Conservation (phyloP, 1,139 yeast genomes). For the Scheffersomyces segobiensis region DNA sequence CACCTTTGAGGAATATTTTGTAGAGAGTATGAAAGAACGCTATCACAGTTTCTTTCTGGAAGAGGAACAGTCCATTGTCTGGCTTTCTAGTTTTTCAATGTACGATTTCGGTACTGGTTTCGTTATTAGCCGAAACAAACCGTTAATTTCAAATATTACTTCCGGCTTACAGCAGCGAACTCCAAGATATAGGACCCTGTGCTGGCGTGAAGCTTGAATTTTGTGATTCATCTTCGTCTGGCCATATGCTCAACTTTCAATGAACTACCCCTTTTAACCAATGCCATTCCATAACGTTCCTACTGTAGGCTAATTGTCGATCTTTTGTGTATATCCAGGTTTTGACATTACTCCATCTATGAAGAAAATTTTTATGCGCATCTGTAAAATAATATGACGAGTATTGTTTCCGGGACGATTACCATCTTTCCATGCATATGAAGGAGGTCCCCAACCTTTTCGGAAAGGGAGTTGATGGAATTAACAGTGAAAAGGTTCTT, state of each 20-base stretch:
- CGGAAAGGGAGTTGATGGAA: background rate
- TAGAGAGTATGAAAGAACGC: background rate
- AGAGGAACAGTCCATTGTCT: background rate
- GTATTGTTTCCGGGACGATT: background rate
- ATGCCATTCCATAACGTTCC: background rate
- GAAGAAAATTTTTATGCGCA: background rate
- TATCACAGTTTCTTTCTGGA: background rate
- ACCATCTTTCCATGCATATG: background rate
- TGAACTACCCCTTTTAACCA: too few species aligned
- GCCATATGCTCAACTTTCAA: too few species aligned
- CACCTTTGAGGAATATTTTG: background rate
- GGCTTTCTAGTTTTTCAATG: too few species aligned
- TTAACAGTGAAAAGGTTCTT: background rate
- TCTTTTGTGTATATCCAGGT: too few species aligned
- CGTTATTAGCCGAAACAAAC: too few species aligned
- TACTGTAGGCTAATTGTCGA: background rate
- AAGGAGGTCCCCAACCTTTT: background rate
- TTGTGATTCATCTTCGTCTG: too few species aligned
- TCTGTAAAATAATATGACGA: background rate
- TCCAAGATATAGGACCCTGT: too few species aligned
- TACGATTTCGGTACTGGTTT: too few species aligned
- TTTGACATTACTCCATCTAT: too few species aligned
- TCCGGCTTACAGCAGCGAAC: too few species aligned
- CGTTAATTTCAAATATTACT: too few species aligned
- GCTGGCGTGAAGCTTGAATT: too few species aligned